A percentile compares a stretch with the other conserved stretches of the same genome.
These are phyloP conservation scores for Quercus agrifolia DNA, from an alignment of 306 rosid genomes.

Conservation along the genomic window DNA sequence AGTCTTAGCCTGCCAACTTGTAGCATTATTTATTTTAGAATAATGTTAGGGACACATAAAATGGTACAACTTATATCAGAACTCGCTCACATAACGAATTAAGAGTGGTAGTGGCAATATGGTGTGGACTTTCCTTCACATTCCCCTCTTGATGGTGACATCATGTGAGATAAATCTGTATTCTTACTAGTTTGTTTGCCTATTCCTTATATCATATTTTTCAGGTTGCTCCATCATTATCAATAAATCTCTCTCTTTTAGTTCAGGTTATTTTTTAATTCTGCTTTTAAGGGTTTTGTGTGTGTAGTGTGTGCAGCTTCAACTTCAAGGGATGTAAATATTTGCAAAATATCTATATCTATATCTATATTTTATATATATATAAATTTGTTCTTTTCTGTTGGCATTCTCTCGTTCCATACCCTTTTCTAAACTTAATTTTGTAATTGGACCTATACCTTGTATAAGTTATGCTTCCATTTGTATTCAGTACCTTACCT, in stretches of 20 bases:
- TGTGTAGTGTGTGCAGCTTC: constrained; percentile 80
- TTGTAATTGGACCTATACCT: neutral
- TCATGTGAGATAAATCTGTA: constrained; percentile 70
- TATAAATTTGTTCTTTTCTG: neutral
- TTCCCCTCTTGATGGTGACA: constrained; percentile 61
- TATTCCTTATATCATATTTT: constrained; percentile 9
- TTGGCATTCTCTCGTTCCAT: neutral
- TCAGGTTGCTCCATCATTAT: constrained; percentile 24
- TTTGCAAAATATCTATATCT: constrained; percentile 15
- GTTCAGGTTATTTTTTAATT: constrained; percentile 93
- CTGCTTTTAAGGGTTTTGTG: constrained; percentile 83
- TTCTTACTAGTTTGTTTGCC: constrained; percentile 17
- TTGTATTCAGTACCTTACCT: neutral
- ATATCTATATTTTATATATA: neutral
- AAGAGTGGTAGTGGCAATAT: constrained; percentile 48
- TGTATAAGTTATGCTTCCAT: neutral
- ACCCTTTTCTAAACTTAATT: neutral
- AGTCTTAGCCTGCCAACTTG: neutral
- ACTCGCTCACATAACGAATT: accelerated
- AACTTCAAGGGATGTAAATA: constrained; percentile 85
- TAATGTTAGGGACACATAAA: too few relatives aligned
- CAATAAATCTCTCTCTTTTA: constrained; percentile 28
- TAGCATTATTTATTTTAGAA: too few relatives aligned
- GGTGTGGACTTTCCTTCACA: constrained; percentile 65
- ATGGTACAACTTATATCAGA: too few relatives aligned